phyloP scores from a whole-genome alignment of 768 basidiomycete species.

The Tulasnella calospora region DNA sequence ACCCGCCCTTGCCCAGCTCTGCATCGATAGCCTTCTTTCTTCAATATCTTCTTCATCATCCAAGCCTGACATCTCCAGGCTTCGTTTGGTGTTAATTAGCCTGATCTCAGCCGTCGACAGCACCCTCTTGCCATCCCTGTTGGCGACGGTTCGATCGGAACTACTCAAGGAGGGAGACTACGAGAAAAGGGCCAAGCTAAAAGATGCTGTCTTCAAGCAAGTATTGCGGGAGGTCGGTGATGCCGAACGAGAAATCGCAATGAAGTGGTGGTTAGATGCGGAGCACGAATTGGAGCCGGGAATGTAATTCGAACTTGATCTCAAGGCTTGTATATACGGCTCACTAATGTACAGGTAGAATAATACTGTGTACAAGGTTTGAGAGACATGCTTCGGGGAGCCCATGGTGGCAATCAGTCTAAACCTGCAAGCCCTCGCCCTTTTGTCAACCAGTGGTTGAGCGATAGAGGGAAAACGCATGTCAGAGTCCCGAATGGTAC shows the following conservation, averaged over 20 bases:
- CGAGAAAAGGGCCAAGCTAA: slow-evolving; percentile 43
- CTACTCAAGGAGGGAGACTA: slow-evolving; percentile 33
- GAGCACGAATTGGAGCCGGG: background rate
- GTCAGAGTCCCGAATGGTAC: background rate
- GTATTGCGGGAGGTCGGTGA: slow-evolving; percentile 63
- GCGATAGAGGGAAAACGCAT: background rate
- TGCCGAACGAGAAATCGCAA: slow-evolving; percentile 58
- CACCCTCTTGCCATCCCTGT: slow-evolving; percentile 49
- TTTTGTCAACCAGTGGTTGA: background rate
- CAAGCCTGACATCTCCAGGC: slow-evolving; percentile 42
- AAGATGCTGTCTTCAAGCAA: slow-evolving; percentile 57
- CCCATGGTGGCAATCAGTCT: background rate
- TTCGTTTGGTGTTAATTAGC: slow-evolving; percentile 63
- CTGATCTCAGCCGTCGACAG: slow-evolving; percentile 59
- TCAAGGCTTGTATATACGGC: background rate
- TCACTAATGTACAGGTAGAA: background rate
- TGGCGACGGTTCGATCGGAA: slow-evolving; percentile 45
- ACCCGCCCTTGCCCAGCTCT: slow-evolving; percentile 61
- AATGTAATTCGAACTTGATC: background rate
- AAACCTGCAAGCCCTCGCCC: slow-evolving; percentile 2
- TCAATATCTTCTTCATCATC: slow-evolving; percentile 31
- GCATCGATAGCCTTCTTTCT: slow-evolving; percentile 54
- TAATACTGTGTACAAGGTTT: background rate
- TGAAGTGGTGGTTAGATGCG: slow-evolving; percentile 67
- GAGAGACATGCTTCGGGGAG: background rate